phyloP scores from a whole-genome alignment of 2,329 filamentous ascomycete species.

The Colletotrichum theobromicola region DNA sequence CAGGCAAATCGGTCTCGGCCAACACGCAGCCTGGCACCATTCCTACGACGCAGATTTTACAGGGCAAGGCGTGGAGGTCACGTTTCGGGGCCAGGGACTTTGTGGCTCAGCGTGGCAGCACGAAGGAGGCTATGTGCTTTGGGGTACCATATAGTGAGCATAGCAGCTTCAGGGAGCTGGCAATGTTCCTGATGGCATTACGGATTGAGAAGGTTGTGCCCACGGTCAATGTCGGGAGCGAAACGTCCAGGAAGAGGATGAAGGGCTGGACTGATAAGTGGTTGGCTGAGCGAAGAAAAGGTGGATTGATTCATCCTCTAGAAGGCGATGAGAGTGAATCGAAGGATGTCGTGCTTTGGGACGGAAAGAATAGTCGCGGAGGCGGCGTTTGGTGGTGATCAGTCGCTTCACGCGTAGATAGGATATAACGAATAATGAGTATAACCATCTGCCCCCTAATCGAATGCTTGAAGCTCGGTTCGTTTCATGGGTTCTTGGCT shows the following conservation, averaged over 20 bases:
- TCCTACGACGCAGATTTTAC: conserved; percentile 56
- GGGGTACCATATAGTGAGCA: conserved; percentile 97
- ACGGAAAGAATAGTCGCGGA: conserved; percentile 42
- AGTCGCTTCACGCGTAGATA: not conserved
- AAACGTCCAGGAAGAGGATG: conserved; percentile 62
- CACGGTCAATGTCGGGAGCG: conserved; percentile 82
- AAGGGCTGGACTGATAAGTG: conserved; percentile 70
- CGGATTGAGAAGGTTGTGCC: conserved; percentile 90
- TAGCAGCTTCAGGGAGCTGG: conserved; percentile 91
- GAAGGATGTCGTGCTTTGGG: conserved; percentile 36
- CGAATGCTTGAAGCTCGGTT: not conserved
- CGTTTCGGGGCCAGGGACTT: conserved; percentile 76
- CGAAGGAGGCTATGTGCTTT: conserved; percentile 82
- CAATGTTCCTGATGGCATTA: conserved; percentile 88
- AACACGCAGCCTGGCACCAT: conserved; percentile 55
- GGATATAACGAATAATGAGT: not conserved
- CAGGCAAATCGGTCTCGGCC: conserved; percentile 55
- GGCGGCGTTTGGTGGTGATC: conserved; percentile 45
- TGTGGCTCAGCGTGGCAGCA: conserved; percentile 82
- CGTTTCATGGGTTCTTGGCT: not conserved
- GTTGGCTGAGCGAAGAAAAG: conserved; percentile 61
- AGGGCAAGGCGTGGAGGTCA: conserved; percentile 74
- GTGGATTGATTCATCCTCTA: conserved; percentile 55
- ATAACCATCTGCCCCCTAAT: not conserved
- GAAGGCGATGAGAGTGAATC: conserved; percentile 41